These are phyloP conservation scores for Ophiocordyceps camponoti-rufipedis DNA, from an alignment of 2,329 filamentous ascomycete genomes.

Conservation along the genomic window DNA sequence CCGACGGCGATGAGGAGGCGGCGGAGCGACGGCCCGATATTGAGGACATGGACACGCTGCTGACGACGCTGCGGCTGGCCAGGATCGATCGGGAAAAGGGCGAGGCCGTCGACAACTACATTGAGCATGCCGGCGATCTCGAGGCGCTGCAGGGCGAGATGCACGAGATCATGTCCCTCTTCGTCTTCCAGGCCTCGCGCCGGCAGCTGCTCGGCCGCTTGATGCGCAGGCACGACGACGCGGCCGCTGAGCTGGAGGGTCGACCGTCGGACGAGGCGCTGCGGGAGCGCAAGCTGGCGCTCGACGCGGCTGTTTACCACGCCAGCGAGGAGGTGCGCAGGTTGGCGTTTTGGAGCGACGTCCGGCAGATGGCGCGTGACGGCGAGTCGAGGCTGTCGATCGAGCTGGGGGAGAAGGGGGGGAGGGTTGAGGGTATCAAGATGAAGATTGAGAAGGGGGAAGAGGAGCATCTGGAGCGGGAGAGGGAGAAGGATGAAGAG, in stretches of 20 bases:
- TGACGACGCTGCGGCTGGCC: conserved; percentile 47
- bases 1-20: conserved; percentile 16
- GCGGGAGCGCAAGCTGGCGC: conserved; percentile 37
- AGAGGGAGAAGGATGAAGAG: background rate
- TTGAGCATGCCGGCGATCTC: conserved; percentile 63
- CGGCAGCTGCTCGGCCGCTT: conserved; percentile 57
- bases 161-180: conserved; percentile 67
- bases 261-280: conserved; percentile 13
- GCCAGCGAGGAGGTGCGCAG: conserved; percentile 66
- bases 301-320: conserved; percentile 56
- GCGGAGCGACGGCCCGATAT: conserved; percentile 33
- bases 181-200: conserved; percentile 80
- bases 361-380: conserved; percentile 46
- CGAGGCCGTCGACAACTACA: conserved; percentile 63
- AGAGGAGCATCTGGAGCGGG: background rate
- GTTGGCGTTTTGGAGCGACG: conserved; percentile 78
- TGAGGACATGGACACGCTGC: conserved; percentile 47
- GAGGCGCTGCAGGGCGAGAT: conserved; percentile 58
- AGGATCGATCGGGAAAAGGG: conserved; percentile 86
- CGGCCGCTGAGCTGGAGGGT: conserved; percentile 14
- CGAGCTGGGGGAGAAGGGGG: conserved; percentile 71
- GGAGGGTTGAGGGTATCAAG: background rate
- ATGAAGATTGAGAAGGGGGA: background rate
- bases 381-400: conserved; percentile 32
- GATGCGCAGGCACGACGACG: conserved; percentile 35